Evolutionary conservation across 257 asterid genomes (phyloP).

Genomic region (Solanum ossicruentum): DNA sequence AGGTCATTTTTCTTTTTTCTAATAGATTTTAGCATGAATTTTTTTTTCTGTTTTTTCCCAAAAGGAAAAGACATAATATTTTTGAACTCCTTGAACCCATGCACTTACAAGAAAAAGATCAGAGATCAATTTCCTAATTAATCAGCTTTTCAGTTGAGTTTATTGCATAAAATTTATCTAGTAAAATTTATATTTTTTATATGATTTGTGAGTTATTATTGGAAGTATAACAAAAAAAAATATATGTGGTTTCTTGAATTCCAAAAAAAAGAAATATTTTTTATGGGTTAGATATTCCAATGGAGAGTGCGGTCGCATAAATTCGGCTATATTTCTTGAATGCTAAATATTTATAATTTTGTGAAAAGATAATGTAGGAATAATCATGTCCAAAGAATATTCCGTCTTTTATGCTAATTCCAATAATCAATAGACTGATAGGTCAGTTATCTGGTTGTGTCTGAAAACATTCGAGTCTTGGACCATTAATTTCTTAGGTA

Average conservation of each 20-base stretch:
- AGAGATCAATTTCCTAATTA: too few species aligned
- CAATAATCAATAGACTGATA: background rate
- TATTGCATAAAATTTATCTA: background rate
- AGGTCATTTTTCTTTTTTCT: background rate
- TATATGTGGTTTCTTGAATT: background rate
- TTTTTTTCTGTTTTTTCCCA: too few species aligned
- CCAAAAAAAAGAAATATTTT: background rate
- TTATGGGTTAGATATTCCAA: background rate
- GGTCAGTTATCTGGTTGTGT: background rate
- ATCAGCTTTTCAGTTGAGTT: background rate
- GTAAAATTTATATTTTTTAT: background rate
- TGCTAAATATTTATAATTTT: background rate
- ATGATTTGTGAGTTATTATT: too few species aligned
- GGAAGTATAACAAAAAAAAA: background rate
- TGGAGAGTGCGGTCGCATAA: background rate
- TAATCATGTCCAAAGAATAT: background rate
- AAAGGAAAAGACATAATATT: too few species aligned
- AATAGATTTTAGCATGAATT: too few species aligned
- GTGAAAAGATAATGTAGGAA: background rate
- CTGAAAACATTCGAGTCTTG: background rate
- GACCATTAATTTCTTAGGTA: background rate
- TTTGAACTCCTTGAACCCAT: too few species aligned
- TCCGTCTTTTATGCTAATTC: background rate
- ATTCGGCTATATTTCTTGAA: background rate
- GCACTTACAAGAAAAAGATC: too few species aligned